phyloP scores from a whole-genome alignment of 257 asterid species.

The Solanum virginianum region DNA sequence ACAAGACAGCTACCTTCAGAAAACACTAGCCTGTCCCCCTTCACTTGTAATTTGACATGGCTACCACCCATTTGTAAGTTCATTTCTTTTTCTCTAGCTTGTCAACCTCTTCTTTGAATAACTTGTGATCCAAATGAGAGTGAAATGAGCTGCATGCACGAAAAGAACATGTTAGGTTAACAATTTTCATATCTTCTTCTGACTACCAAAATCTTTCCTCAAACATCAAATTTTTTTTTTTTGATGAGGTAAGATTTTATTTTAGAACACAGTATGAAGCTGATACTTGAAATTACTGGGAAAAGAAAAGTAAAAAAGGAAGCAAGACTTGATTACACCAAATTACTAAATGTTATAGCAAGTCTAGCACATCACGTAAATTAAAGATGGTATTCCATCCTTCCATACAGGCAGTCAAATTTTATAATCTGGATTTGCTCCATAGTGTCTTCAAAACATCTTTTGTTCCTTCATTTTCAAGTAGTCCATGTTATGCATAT shows the following conservation, averaged over 20 bases:
- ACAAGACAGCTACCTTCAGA: slow-evolving; percentile 37
- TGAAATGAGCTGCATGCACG: slow-evolving; percentile 49
- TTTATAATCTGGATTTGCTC: not conserved
- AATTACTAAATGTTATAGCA: not conserved
- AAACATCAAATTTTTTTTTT: not conserved
- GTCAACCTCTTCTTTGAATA: slow-evolving; percentile 41
- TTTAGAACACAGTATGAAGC: not conserved
- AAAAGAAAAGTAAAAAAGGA: not conserved
- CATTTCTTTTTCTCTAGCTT: slow-evolving; percentile 41
- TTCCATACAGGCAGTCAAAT: not conserved
- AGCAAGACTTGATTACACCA: not conserved
- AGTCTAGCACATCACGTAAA: not conserved
- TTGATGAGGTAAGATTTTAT: not conserved
- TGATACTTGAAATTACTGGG: not conserved
- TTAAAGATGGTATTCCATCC: not conserved
- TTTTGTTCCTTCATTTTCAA: not conserved
- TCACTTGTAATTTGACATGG: slow-evolving; percentile 61
- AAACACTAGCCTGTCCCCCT: slow-evolving; percentile 67
- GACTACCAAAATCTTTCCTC: not conserved
- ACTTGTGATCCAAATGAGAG: slow-evolving; percentile 48
- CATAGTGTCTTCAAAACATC: not conserved
- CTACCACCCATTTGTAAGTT: slow-evolving; percentile 61
- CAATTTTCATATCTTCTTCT: not conserved
- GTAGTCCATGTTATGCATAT: not conserved
- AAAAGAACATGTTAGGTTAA: not conserved